A percentile compares a stretch with the other conserved stretches of the same genome.
phyloP scores from a whole-genome alignment of 2,329 filamentous ascomycete species.

The Trichoderma gracile region DNA sequence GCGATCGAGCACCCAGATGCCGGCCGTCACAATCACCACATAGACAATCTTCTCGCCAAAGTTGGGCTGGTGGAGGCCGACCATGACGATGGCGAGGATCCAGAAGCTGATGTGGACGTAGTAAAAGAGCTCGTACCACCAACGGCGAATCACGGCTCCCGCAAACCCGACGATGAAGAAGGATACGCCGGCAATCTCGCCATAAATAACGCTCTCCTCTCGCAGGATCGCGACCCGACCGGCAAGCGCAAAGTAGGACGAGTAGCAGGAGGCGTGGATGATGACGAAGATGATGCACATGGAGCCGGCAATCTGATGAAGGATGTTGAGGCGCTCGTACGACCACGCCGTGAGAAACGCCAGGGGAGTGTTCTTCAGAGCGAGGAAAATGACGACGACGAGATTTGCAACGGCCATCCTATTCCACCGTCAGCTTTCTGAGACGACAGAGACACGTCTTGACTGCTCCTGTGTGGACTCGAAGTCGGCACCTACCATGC shows the following conservation, averaged over 20 bases:
- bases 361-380: slow-evolving; percentile 60
- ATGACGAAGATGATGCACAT: slow-evolving; percentile 49
- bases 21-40: slow-evolving; percentile 45
- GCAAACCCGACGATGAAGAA: slow-evolving; percentile 49
- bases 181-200: slow-evolving; percentile 50
- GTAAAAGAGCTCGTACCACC: slow-evolving; percentile 60
- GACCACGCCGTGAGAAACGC: slow-evolving; percentile 55
- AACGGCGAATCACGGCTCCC: slow-evolving; percentile 46
- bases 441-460: neutral
- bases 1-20: slow-evolving; percentile 55
- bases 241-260: slow-evolving; percentile 41
- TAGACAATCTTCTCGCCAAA: slow-evolving; percentile 45
- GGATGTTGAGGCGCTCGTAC: slow-evolving; percentile 59
- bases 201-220: slow-evolving; percentile 46
- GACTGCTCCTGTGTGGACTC: too few species aligned
- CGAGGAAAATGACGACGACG: slow-evolving; percentile 53
- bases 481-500: slow-evolving; percentile 39
- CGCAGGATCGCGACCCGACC: slow-evolving; percentile 38
- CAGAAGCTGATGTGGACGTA: slow-evolving; percentile 53
- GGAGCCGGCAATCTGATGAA: slow-evolving; percentile 57
- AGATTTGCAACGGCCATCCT: slow-evolving; percentile 50
- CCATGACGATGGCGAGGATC: slow-evolving; percentile 48
- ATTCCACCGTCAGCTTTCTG: neutral
- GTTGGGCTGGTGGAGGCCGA: slow-evolving; percentile 55
- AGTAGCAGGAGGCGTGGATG: slow-evolving; percentile 49